phyloP scores from a whole-genome alignment of 1,284 basidiomycete genomes.

The Fomitopsis betulina region DNA sequence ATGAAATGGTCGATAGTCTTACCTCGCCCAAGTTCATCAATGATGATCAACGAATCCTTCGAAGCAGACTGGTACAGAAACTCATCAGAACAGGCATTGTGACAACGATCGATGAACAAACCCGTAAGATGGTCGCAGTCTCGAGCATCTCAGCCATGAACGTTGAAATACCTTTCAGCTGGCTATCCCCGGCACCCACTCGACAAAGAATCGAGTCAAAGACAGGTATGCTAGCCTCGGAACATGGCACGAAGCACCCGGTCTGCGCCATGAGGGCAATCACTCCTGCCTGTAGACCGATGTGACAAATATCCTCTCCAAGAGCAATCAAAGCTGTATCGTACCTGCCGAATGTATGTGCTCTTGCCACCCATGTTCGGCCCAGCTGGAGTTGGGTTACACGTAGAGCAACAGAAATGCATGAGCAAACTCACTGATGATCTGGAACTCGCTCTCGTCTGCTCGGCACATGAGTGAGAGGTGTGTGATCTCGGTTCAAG shows the following conservation, averaged over 20 bases:
- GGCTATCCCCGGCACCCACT: conserved; percentile 96
- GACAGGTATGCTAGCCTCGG: conserved; percentile 81
- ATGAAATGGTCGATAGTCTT: conserved; percentile 5
- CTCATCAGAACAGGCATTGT: background rate
- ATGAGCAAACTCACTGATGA: conserved; percentile 58
- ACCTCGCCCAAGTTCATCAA: conserved; percentile 97
- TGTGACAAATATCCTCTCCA: conserved; percentile 2
- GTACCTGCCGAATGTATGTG: conserved; percentile 83
- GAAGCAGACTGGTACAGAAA: conserved; percentile 68
- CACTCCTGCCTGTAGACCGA: conserved; percentile 67
- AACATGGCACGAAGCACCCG: conserved; percentile 93
- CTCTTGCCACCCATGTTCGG: conserved; percentile 98
- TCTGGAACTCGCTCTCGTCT: conserved; percentile 82
- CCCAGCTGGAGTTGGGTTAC: conserved; percentile 51
- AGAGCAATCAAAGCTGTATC: background rate
- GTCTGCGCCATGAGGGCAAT: conserved; percentile 95
- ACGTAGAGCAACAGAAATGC: conserved; percentile 7
- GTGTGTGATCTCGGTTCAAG: background rate
- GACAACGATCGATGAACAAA: conserved; percentile 30
- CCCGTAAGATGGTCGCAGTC: conserved; percentile 92
- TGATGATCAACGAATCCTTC: conserved; percentile 92
- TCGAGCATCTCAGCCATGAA: conserved; percentile 99
- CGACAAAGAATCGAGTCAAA: conserved; percentile 97
- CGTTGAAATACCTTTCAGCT: conserved; percentile 96
- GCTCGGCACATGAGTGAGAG: background rate